Evolutionary conservation across 495 filamentous ascomycete genomes (phyloP), one percentile per base, ranked within the genome.

Genomic region (Penicillium cataractarum): DNA sequence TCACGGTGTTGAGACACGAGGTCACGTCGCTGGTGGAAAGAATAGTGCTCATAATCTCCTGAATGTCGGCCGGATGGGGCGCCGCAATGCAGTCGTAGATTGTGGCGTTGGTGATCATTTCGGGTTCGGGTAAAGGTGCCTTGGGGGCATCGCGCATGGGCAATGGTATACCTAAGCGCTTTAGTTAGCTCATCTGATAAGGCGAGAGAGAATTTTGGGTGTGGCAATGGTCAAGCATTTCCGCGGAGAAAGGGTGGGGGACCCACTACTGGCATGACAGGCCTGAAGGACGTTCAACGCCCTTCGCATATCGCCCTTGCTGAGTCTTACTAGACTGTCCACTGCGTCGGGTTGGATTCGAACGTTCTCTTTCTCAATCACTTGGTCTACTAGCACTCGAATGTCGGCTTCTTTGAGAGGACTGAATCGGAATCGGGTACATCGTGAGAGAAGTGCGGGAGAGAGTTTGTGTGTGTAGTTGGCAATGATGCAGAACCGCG

Each of bases 391-490:
- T 33, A 98, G 74, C 0, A 79, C 79, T 53, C 89, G 80, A 57
- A 99, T 97, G 71, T 97, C 95, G 6, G 68, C 74, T 61, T 96
- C 90, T 70, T 97, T 97, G 33, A 99, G 77, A 27, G 95, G 95
- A 64, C 90, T 94, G 77, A 99, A 99, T 22, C 95, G 83, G 78
- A 99, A 99, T 39, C 95, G 82, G 3, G 95, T 98, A 76, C 95
- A 99, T 64, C 95, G 82, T 32, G 93, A 97, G 19, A 99, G 84
- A 8, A 99, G 81, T 0, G 95, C 95, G 0, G 95, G 93, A 6
- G 91, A 93, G n/a, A 99, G 87, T 74, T 98, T 99, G 79, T 99
- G 95, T 32, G 95, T 96, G 74, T 99, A 99, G 76, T 99, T 99
- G 66, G 96, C 96, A 60, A 99, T 97, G 68, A 99, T 92, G 78